These are phyloP conservation scores for Emmonsia crescens DNA, from an alignment of 2,329 filamentous ascomycete genomes.

Conservation along the genomic window DNA sequence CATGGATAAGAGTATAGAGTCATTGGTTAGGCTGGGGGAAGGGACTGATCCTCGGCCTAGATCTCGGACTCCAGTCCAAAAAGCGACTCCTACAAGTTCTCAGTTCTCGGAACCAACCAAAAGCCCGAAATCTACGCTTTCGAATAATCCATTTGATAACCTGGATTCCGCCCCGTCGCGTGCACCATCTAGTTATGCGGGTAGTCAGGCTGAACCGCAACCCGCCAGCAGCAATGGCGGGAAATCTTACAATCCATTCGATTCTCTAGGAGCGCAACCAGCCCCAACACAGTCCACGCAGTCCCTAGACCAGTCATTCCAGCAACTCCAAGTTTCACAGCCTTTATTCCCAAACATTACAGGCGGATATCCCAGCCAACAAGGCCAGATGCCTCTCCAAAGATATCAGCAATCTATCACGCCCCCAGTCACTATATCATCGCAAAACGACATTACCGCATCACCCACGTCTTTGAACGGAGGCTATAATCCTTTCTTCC, in stretches of 20 bases:
- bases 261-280: constrained; percentile 32
- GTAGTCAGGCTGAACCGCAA: constrained; percentile 11
- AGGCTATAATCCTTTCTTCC: constrained; percentile 22
- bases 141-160: constrained; percentile 59
- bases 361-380: constrained; percentile 45
- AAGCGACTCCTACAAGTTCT: constrained; percentile 14
- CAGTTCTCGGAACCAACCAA: constrained; percentile 10
- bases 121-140: constrained; percentile 21
- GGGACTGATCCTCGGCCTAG: constrained; percentile 41
- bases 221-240: constrained; percentile 19
- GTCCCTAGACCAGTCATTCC: constrained; percentile 57
- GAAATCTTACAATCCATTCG: constrained; percentile 58
- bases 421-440: constrained; percentile 27
- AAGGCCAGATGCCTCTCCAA: constrained; percentile 29
- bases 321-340: constrained; percentile 61
- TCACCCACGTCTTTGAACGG: constrained; percentile 27
- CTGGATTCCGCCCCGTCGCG: constrained; percentile 26
- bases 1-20: constrained; percentile 74
- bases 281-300: constrained; percentile 21
- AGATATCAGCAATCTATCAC: constrained; percentile 34
- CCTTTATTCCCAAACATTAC: constrained; percentile 67
- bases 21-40: constrained; percentile 72
- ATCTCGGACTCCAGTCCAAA: constrained; percentile 44
- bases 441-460: constrained; percentile 24
- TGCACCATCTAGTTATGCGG: constrained; percentile 1